Evolutionary conservation across 2,329 filamentous ascomycete genomes (phyloP).

Genomic region (Ceratocystis cacaofunesta): DNA sequence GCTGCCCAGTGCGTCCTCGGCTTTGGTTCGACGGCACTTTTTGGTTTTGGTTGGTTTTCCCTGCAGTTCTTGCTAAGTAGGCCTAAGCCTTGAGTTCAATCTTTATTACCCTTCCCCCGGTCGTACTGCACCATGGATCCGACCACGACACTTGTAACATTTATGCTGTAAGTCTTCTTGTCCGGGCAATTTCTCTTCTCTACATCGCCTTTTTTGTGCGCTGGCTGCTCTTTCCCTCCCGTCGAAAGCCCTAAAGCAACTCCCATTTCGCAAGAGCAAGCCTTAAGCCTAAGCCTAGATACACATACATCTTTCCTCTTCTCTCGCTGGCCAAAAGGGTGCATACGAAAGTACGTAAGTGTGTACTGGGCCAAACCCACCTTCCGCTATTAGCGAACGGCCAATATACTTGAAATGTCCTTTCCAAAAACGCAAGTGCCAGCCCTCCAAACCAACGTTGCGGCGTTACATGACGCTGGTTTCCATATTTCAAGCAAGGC

Average conservation of each 20-base stretch:
- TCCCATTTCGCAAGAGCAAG: background rate
- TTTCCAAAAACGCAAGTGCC: background rate
- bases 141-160: constrained; percentile 52
- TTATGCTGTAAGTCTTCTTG: constrained; percentile 44
- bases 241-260: background rate
- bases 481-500: background rate
- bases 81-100: background rate
- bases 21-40: background rate
- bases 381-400: background rate
- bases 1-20: background rate
- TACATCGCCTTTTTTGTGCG: background rate
- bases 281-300: background rate
- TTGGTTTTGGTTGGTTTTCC: background rate
- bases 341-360: background rate
- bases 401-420: background rate
- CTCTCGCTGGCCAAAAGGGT: background rate
- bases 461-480: background rate
- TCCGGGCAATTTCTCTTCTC: background rate
- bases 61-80: background rate
- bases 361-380: background rate
- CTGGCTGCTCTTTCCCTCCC: background rate
- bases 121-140: constrained; percentile 35
- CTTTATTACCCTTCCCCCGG: too few relatives aligned
- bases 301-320: background rate
- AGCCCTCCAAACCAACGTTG: background rate